Base-by-base conservation (phyloP, 164 flowering plant genomes). In the Hamamelis virginiana region DNA sequence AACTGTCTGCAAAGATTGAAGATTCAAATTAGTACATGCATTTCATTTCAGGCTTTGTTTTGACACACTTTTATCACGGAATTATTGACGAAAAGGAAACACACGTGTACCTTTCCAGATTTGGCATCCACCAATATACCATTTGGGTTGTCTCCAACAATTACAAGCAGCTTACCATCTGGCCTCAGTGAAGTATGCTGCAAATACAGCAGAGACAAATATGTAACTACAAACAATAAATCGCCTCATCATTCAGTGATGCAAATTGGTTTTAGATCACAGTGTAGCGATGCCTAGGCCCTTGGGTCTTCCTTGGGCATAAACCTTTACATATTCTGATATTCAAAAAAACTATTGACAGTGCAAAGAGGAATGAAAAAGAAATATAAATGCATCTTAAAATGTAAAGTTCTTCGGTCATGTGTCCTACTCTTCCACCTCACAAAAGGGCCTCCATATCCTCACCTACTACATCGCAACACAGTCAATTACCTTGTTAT, bases 151-250 rank as follows among this genome's bases (percentile, higher is more conserved):
- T 95, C 98, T 22, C 98, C 98, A 53, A 92, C 98, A 71, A 95
- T 75, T 38, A 74, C 68, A 47, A 91, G 75, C 65, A 87, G 92
- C 82, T 92, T 91, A 51, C 94, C 88, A 76, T 89, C 92, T 12
- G 97, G 98, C 69, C 92, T 88, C 48, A 85, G 52, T 15, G 98
- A 91, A 8, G 97, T 82, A 77, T 95, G 97, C 97, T 95, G 93
- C 75, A 77, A 48, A 62, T 18, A 56, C 65, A 53, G 50, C 5
- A 44, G 25, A 44, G 9, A 69, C 57, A 55, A 0, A 57, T 57
- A 28, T 10, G 28, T 15, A 9, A 11, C 6, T 25, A 23, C 41
- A 57, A 11, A 5, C 15, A 57, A 33, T 25, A 56, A 22, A 22
- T 21, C 9, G 22, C 22, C 23, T 56, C 27, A 56, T 56, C 11